Evolutionary conservation across 805 yeast species (phyloP), one percentile per base, ranked within the genome.

Genomic region (Monosporozyma servazzii): DNA sequence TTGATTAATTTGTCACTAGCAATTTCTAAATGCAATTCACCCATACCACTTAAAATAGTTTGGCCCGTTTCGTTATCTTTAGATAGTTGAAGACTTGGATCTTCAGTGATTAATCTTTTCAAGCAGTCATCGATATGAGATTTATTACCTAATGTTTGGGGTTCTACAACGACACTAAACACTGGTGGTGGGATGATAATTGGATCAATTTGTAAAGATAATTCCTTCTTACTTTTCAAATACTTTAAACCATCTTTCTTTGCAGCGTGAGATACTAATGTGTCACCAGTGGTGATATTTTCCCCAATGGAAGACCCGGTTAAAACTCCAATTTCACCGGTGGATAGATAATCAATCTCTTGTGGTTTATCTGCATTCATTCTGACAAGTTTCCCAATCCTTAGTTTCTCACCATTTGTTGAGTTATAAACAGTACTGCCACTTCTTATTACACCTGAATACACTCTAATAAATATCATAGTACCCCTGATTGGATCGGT

Each of bases 1-100:
- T 78, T 78, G n/a, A 87, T 69, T 42, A 89, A 74, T 51, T 97
- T 74, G 59, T 88, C 93, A 47, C 75, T 76, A 1, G 93, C 86
- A 57, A 93, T 89, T 58, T 93, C 98, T 48, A 93, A 74, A 69
- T 93, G 99, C 47, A 93, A 74, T 63, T 93, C 99, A 55, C 99
- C 99, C 96, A 91, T 90, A 58, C 99, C 99, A 52, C 96, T 86
- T 63, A 93, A 84, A 55, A 93, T 79, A 15, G 97, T 93, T 69
- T 93, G 96, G 68, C 93, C 93, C 43, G 95, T 84, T 71, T 93
- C 97, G 21, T 78, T 70, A 68, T 93, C 87, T 48, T 74, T 76
- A 3, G 79, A 68, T 7, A 88, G 76, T 30, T 80, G 78, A 54
- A 93, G 73, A 48, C 96, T 86, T 3, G 99, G 99, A 61, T 93